Conservation (phyloP, 352 stramenopile species). For the Phytopythium montanum region DNA sequence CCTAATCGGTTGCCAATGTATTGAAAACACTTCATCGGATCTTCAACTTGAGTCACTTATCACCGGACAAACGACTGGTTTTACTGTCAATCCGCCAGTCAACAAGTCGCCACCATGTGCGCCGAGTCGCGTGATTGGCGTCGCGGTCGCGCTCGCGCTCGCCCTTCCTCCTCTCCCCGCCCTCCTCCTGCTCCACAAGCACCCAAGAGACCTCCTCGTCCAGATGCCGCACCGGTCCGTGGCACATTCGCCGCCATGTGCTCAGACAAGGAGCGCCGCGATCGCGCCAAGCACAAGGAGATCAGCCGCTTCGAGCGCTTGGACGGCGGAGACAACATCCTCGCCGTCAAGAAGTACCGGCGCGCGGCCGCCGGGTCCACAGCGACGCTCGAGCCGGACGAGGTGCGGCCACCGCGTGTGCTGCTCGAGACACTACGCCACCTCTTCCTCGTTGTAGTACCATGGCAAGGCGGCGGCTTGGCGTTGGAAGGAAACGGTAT, state of each 20-base stretch:
- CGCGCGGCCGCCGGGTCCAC: slow-evolving; percentile 35
- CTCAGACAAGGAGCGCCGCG: slow-evolving; percentile 21
- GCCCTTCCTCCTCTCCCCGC: not conserved
- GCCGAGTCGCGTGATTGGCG: not conserved
- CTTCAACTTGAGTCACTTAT: not conserved
- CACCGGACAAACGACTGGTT: not conserved
- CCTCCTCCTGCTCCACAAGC: not conserved
- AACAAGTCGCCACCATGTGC: not conserved
- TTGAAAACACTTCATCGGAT: not conserved
- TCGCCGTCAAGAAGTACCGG: slow-evolving; percentile 52
- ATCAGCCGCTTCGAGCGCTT: slow-evolving; percentile 47
- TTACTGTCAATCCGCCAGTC: not conserved
- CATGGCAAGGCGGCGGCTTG: slow-evolving; percentile 30
- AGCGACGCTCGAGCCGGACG: slow-evolving; percentile 14
- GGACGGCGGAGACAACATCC: slow-evolving; percentile 13
- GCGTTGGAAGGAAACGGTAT: slow-evolving; percentile 5
- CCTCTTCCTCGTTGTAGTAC: slow-evolving; percentile 36
- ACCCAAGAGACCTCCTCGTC: not conserved
- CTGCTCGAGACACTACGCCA: slow-evolving; percentile 40
- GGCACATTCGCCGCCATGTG: slow-evolving; percentile 33
- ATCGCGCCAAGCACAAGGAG: slow-evolving; percentile 29
- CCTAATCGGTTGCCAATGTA: not conserved
- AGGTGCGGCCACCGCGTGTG: slow-evolving; percentile 32
- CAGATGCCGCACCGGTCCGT: slow-evolving; percentile 15
- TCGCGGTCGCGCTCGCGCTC: not conserved